Percentiles rank a stretch among this genome's conserved stretches.
phyloP scores from a whole-genome alignment of 345 rosid species.

The Salix arbutifolia region DNA sequence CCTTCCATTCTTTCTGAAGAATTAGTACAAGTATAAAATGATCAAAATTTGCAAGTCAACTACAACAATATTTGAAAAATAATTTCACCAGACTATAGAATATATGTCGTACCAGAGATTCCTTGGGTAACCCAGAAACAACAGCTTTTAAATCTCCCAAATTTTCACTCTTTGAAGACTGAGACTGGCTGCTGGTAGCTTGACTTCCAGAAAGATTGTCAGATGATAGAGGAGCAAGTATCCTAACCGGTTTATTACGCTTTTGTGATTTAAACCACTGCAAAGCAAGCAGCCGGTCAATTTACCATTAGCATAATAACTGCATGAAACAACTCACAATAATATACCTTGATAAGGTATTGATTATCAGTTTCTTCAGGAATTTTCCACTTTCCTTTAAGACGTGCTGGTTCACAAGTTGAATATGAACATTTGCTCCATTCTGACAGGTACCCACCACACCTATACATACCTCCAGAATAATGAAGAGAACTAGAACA shows the following conservation, averaged over 20 bases:
- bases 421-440: slow-evolving; percentile 92
- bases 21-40: slow-evolving; percentile 17
- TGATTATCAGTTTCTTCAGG: slow-evolving; percentile 64
- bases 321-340: not conserved
- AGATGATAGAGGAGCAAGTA: slow-evolving; percentile 42
- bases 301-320: slow-evolving; percentile 12
- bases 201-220: slow-evolving; percentile 38
- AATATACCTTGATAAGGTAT: slow-evolving; percentile 38
- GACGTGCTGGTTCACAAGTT: slow-evolving; percentile 64
- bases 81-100: not conserved
- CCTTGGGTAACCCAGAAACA: slow-evolving; percentile 56
- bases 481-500: slow-evolving; percentile 70
- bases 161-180: slow-evolving; percentile 48
- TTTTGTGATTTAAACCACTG: slow-evolving; percentile 94
- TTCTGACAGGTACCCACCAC: slow-evolving; percentile 68
- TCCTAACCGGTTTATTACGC: slow-evolving; percentile 55
- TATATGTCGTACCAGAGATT: slow-evolving; percentile 41
- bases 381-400: slow-evolving; percentile 77
- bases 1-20: slow-evolving; percentile 81
- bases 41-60: not conserved
- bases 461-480: slow-evolving; percentile 74
- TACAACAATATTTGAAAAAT: not conserved
- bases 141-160: slow-evolving; percentile 69
- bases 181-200: slow-evolving; percentile 40
- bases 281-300: slow-evolving; percentile 21